phyloP scores from a whole-genome alignment of 441 rosid genomes.

The Pelargonium fulgidum region DNA sequence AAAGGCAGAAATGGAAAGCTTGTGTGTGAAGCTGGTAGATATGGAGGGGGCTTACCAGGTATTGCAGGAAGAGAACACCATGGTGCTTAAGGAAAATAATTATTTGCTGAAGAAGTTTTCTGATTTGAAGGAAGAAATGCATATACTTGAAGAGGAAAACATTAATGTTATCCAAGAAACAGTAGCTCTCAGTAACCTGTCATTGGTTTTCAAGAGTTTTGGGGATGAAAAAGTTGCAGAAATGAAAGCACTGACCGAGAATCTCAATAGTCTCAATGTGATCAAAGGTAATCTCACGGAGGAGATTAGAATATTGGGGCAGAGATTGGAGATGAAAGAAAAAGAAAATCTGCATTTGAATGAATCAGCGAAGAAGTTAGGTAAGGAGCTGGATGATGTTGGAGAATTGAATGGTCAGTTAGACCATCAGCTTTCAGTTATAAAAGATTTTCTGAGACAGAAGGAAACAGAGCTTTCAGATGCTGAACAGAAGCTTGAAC shows the following conservation, averaged over 20 bases:
- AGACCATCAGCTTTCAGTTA: conserved; percentile 39
- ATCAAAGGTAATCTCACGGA: conserved; percentile 34
- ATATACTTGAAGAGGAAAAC: conserved; percentile 56
- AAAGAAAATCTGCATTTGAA: conserved; percentile 43
- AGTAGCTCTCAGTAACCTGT: conserved; percentile 38
- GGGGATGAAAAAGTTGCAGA: conserved; percentile 56
- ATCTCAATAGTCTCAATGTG: conserved; percentile 31
- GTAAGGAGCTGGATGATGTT: conserved; percentile 45
- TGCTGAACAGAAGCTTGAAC: conserved; percentile 56
- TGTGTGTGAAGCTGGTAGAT: conserved; percentile 31
- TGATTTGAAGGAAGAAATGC: conserved; percentile 43
- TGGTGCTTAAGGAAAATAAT: conserved; percentile 41
- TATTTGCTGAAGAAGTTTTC: conserved; percentile 39
- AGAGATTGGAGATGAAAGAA: conserved; percentile 45
- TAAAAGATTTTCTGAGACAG: conserved; percentile 50
- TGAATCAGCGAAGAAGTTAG: conserved; percentile 46
- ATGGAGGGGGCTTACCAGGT: conserved; percentile 44
- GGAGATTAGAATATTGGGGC: conserved; percentile 42
- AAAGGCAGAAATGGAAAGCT: conserved; percentile 36
- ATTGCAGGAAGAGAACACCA: conserved; percentile 45
- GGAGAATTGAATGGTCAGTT: conserved; percentile 50
- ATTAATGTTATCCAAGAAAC: conserved; percentile 43
- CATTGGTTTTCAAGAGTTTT: conserved; percentile 49
- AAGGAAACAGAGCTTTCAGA: conserved; percentile 50
- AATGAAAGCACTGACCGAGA: conserved; percentile 38